Base-by-base conservation (phyloP, 305 asterid species). In the Fraxinus baroniana region DNA sequence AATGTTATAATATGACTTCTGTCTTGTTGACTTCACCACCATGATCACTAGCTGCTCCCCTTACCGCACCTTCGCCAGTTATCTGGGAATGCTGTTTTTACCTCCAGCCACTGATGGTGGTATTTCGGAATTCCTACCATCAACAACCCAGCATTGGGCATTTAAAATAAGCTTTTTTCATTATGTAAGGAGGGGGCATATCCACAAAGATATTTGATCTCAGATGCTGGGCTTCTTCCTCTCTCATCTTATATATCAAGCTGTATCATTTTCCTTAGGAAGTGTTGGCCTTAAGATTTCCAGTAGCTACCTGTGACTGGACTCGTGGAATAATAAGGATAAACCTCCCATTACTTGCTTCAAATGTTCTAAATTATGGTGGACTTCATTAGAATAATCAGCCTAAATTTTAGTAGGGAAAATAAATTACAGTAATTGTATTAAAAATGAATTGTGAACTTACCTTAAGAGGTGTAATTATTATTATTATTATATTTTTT, bases 321-420 rank as follows among this genome's bases (percentile, higher is more conserved):
- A 70, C 37, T 83, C 62, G 32, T 74, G 77, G 77, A 82, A 66
- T 74, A 20, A 30, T 64, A 60, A 77, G 76, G 83, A 84, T 41
- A 32, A 70, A 73, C 77, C 64, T 55, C 52, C 17, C 32, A 13
- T 52, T 60, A 75, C 64, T 32, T 12, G 3, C 78, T 71, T 72
- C 73, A 52, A 35, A 66, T 49, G 46, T 60, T 60, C 35, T 41
- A 37, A 18, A 28, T 81, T 2, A 82, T 62, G 62, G 62, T 52
- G 41, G 76, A 68, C 39, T 70, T n/a, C 17, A 37, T 44, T 81
- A 12, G 4, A 30, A 75, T 64, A 74, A 79, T 78, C 26, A 32
- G 36, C 37, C 28, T 33, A 55, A 64, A 66, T 49, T 49, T 44
- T 30, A 74, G 71, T 79, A 37, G 81, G 71, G 72, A 57, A 70